Conservation (phyloP, 2,329 filamentous ascomycete species). For the Fusarium virguliforme region DNA sequence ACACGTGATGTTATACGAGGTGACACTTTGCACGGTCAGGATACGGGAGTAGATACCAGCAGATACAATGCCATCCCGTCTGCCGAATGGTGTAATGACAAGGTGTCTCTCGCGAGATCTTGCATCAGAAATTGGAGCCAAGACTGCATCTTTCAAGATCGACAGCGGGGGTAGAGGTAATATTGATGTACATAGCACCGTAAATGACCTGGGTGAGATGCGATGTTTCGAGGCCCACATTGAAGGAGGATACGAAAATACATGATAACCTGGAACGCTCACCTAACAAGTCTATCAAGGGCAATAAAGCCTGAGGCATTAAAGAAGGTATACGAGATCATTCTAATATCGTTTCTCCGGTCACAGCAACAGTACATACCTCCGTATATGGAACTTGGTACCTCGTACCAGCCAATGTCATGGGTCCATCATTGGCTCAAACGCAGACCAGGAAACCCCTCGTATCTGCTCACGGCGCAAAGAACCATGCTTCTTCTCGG, state of each 20-base stretch:
- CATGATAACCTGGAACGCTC: too few species aligned
- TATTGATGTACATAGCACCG: background rate
- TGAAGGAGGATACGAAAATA: constrained; percentile 5
- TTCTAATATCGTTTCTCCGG: background rate
- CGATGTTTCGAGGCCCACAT: constrained; percentile 13
- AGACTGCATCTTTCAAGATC: constrained; percentile 9
- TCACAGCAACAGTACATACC: background rate
- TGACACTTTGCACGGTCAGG: background rate
- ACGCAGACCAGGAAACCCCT: constrained; percentile 6
- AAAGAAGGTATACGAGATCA: background rate
- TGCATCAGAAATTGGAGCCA: constrained; percentile 7
- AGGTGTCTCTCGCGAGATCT: constrained; percentile 11
- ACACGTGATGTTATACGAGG: constrained; percentile 6
- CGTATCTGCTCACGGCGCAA: background rate
- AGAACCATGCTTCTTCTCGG: constrained; percentile 7
- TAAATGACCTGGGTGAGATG: constrained; percentile 12
- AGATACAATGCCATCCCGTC: background rate
- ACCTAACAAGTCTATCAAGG: too few species aligned
- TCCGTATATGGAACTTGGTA: background rate
- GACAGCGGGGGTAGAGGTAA: background rate
- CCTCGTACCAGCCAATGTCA: constrained; percentile 2
- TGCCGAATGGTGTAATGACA: constrained; percentile 5
- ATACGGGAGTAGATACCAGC: background rate
- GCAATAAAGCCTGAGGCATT: background rate
- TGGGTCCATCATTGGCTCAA: constrained; percentile 7